Evolutionary conservation across 345 rosid genomes (phyloP).

Genomic region (Ceriops zippeliana): DNA sequence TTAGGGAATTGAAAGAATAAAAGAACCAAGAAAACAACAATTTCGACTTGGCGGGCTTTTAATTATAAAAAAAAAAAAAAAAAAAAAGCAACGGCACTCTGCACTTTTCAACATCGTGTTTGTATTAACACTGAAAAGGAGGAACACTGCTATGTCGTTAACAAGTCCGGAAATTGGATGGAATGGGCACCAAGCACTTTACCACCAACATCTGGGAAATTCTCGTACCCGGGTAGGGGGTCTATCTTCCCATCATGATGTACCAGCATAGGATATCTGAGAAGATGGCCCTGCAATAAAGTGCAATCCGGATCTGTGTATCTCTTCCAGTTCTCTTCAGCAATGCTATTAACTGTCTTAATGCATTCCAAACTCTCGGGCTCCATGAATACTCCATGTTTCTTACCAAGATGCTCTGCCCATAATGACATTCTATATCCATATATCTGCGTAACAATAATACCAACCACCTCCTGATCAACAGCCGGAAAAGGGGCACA

Average conservation of each 20-base stretch:
- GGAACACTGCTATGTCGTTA: conserved; percentile 53
- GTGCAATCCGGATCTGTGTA: conserved; percentile 34
- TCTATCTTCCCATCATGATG: conserved; percentile 53
- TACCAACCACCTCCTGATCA: not conserved
- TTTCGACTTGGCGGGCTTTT: not conserved
- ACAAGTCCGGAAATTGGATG: conserved; percentile 48
- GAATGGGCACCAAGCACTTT: conserved; percentile 64
- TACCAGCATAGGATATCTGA: conserved; percentile 67
- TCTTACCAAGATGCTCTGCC: conserved; percentile 78
- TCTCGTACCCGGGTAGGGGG: conserved; percentile 54
- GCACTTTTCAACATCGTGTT: not conserved
- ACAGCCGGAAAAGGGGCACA: not conserved
- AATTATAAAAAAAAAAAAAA: too few relatives aligned
- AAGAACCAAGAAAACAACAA: not conserved
- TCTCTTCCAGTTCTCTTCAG: conserved; percentile 60
- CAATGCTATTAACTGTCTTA: conserved; percentile 50
- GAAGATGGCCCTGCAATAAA: conserved; percentile 71
- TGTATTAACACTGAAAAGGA: not conserved
- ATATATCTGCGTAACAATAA: conserved; percentile 45
- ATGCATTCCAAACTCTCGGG: conserved; percentile 63
- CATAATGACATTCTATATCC: conserved; percentile 95
- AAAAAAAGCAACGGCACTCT: not conserved
- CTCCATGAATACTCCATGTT: conserved; percentile 36
- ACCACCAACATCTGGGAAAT: conserved; percentile 90
- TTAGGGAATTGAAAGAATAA: not conserved